Evolutionary conservation across 1,139 yeast species (phyloP).

Genomic region (Candida labiduridarum): DNA sequence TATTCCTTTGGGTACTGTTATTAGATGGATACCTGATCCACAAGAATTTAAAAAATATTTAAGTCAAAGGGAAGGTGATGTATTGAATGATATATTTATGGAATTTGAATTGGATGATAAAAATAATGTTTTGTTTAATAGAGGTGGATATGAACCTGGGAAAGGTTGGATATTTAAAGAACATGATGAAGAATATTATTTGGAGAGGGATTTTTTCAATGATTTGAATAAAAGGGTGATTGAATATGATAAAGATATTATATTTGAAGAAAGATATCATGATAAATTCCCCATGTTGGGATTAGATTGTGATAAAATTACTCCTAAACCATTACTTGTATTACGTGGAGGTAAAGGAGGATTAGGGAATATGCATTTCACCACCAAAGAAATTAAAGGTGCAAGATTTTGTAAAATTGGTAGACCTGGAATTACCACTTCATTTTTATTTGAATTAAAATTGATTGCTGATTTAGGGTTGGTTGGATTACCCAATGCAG

Average conservation of each 20-base stretch:
- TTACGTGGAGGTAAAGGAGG: conserved; percentile 92
- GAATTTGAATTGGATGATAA: conserved; percentile 28
- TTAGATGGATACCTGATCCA: conserved; percentile 87
- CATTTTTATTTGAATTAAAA: conserved; percentile 80
- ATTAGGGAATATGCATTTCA: conserved; percentile 92
- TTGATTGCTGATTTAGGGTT: conserved; percentile 89
- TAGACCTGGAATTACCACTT: conserved; percentile 64
- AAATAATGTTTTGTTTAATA: conserved; percentile 53
- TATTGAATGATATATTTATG: conserved; percentile 29
- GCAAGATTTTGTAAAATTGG: conserved; percentile 88
- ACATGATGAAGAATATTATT: conserved; percentile 68
- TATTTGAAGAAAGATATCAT: conserved; percentile 56
- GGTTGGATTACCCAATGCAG: conserved; percentile 96
- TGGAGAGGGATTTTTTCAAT: conserved; percentile 62
- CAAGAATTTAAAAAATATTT: conserved; percentile 41
- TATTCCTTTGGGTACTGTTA: conserved; percentile 89
- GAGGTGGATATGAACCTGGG: conserved; percentile 64
- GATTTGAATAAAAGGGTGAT: conserved; percentile 64
- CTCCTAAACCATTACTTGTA: conserved; percentile 67
- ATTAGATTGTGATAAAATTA: conserved; percentile 67
- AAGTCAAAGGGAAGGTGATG: conserved; percentile 26
- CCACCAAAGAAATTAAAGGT: conserved; percentile 79
- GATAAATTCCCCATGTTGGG: conserved; percentile 84
- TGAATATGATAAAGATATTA: conserved; percentile 62
- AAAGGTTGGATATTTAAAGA: conserved; percentile 89